Evolutionary conservation across 2,329 filamentous ascomycete genomes (phyloP), one percentile per base, ranked within the genome.

Genomic region (Aureobasidium melanogenum): DNA sequence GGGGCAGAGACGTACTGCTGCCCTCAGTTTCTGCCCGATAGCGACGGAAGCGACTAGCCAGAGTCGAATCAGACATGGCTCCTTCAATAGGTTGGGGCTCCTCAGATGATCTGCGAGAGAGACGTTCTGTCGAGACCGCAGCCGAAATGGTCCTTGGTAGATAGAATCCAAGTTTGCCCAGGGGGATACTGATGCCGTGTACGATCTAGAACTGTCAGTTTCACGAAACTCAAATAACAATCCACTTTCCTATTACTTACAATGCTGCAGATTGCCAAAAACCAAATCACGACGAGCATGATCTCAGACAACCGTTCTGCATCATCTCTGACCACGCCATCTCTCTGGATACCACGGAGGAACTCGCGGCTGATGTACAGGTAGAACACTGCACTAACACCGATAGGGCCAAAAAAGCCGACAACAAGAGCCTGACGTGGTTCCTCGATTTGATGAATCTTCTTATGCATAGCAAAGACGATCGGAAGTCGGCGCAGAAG

Each of bases 321-420:
- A 69, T 95, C 90, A 38, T 80, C 77, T 30, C 89, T 80, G 15
- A 83, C 75, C 34, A 80, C 69, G 0, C 83, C 86, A 57, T 88
- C 76, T 8, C 84, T 82, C 0, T 80, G 82, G 61, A 85, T 73
- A 3, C 76, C 69, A 7, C 72, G 70, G 2, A 97, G 77, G 63
- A 92, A 96, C 26, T 96, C 89, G 1, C 89, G 73, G 43, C 83
- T 87, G 64, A 96, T 79, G 69, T 91, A 95, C 6, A 97, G 80
- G 70, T 97, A 96, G 71, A 96, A 97, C 22, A 96, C 83, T 1
- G 91, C 92, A 17, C 89, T 90, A 1, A 96, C 91, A 2, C 93
- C 91, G 61, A 97, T 92, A 0, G 92, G 92, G 0, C 92, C 92
- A 66, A 97, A 97, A 77, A 96, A 96, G 0, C 92, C 92, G 8